These are phyloP conservation scores for Pelargonium hybrid DNA, from an alignment of 441 rosid species.

Conservation along the genomic window DNA sequence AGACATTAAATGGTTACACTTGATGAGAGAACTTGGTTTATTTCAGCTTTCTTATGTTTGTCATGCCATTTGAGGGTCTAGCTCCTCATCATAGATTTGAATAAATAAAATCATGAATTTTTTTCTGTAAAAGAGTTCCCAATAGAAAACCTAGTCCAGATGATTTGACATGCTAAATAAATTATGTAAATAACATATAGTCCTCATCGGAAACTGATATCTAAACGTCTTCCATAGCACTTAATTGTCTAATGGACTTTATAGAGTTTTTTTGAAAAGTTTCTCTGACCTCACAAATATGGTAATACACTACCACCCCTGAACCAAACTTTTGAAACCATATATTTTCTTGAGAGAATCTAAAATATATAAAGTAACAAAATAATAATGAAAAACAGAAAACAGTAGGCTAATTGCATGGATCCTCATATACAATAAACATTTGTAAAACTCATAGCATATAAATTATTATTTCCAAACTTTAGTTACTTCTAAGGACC, in stretches of 20 bases:
- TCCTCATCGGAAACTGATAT: no score
- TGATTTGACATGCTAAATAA: not conserved
- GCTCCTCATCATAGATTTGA: slow-evolving; percentile 1
- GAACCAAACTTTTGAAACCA: not conserved
- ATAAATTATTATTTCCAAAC: not conserved
- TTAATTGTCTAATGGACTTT: not conserved
- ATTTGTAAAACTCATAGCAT: not conserved
- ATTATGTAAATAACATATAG: not conserved
- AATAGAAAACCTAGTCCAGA: not conserved
- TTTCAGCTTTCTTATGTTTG: slow-evolving; percentile 3
- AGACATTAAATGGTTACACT: not conserved
- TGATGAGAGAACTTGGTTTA: not conserved
- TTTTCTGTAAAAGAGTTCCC: not conserved
- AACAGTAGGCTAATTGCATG: not conserved
- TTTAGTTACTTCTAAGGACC: not conserved
- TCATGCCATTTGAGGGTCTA: slow-evolving; percentile 6
- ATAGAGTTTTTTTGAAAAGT: not conserved
- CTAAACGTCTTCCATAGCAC: not conserved
- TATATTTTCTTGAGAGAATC: not conserved
- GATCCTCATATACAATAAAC: not conserved
- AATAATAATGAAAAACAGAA: not conserved
- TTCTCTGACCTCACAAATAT: not conserved
- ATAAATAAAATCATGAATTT: not conserved
- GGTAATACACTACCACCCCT: not conserved
- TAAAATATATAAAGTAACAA: not conserved